Percentiles rank a stretch among this genome's conserved stretches.
These are phyloP conservation scores for Beauveria sp. DNA, from an alignment of 2,329 filamentous ascomycete genomes.

Conservation along the genomic window DNA sequence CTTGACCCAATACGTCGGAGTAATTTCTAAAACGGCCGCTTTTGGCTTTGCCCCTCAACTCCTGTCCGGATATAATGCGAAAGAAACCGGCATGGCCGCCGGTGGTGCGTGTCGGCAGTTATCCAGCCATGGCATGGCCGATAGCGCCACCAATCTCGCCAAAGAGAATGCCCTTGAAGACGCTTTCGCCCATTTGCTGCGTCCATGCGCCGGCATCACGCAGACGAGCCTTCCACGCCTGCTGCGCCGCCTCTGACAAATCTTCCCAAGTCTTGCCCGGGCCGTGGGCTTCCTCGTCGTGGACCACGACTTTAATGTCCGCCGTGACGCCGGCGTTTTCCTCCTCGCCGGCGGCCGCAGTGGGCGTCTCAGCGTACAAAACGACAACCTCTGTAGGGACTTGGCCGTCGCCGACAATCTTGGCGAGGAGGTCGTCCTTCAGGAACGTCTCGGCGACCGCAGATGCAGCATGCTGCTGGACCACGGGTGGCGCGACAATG, in stretches of 20 bases:
- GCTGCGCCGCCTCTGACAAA: slow-evolving; percentile 52
- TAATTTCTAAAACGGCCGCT: neutral
- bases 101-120: neutral
- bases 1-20: neutral
- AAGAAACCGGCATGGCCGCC: neutral
- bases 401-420: slow-evolving; percentile 28
- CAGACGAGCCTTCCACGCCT: slow-evolving; percentile 62
- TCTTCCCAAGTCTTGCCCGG: slow-evolving; percentile 64
- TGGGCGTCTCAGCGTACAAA: slow-evolving; percentile 22
- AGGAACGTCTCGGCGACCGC: slow-evolving; percentile 17
- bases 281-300: slow-evolving; percentile 39
- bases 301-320: slow-evolving; percentile 33
- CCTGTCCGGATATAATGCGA: neutral
- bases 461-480: slow-evolving; percentile 4
- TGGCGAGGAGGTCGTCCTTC: slow-evolving; percentile 27
- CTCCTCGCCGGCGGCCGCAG: slow-evolving; percentile 11
- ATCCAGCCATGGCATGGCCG: slow-evolving; percentile 41
- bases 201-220: slow-evolving; percentile 68
- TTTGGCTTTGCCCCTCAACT: neutral
- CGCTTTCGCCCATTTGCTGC: slow-evolving; percentile 67
- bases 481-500: slow-evolving; percentile 15
- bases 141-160: slow-evolving; percentile 60
- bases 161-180: slow-evolving; percentile 73
- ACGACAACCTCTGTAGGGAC: slow-evolving; percentile 32
- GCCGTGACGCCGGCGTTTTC: slow-evolving; percentile 16